Conservation (phyloP, 2,329 filamentous ascomycete species). For the Orbilia oligospora region DNA sequence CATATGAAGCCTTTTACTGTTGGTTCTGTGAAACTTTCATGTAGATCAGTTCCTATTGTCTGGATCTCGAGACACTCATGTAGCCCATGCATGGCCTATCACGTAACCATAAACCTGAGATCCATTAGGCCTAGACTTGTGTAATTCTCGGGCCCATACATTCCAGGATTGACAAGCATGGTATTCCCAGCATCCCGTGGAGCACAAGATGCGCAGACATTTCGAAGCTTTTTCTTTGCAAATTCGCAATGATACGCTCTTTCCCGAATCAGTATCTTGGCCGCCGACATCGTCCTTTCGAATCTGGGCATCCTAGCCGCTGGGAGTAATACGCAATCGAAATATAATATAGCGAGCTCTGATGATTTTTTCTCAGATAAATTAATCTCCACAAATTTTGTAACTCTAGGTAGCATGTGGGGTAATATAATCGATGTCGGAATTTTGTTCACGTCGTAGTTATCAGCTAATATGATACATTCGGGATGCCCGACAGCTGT, state of each 20-base stretch:
- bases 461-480: not conserved
- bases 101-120: not conserved
- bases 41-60: not conserved
- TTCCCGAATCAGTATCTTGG: conserved; percentile 20
- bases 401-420: not conserved
- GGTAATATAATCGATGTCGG: conserved; percentile 12
- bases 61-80: not conserved
- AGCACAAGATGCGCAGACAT: conserved; percentile 17
- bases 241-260: conserved; percentile 7
- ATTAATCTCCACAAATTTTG: conserved; percentile 1
- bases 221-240: conserved; percentile 20
- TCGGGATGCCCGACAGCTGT: not conserved
- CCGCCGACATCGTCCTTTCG: conserved; percentile 15
- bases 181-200: not conserved
- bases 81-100: not conserved
- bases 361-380: not conserved
- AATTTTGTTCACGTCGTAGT: not conserved
- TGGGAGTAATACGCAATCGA: conserved; percentile 3
- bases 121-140: not conserved
- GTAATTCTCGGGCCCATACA: conserved; percentile 1
- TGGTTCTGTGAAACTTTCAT: not conserved
- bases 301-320: conserved; percentile 10
- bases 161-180: not conserved
- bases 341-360: conserved; percentile 8
- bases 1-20: not conserved